phyloP scores from a whole-genome alignment of 768 basidiomycete genomes.

The Russula emetica region DNA sequence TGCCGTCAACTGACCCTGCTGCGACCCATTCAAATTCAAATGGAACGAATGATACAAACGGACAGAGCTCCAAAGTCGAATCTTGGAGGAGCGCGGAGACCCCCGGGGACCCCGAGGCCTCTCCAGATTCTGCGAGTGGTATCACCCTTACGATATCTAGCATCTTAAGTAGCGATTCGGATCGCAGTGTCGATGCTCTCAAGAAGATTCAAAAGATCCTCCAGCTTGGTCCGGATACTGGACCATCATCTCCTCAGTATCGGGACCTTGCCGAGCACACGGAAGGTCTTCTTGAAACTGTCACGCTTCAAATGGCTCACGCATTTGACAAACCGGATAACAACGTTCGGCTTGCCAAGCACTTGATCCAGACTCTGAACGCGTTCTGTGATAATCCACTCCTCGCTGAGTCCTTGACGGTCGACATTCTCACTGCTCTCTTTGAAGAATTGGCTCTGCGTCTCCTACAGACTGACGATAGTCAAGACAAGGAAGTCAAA shows the following conservation, averaged over 20 bases:
- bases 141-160: slow-evolving; percentile 82
- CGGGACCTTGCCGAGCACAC: slow-evolving; percentile 74
- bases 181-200: slow-evolving; percentile 84
- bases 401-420: slow-evolving; percentile 81
- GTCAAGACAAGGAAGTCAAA: slow-evolving; percentile 74
- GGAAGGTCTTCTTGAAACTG: slow-evolving; percentile 82
- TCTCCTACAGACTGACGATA: slow-evolving; percentile 91
- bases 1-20: slow-evolving; percentile 4
- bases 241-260: slow-evolving; percentile 63
- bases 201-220: slow-evolving; percentile 91
- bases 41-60: slow-evolving; percentile 15
- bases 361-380: slow-evolving; percentile 93
- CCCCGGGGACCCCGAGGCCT: slow-evolving; percentile 24
- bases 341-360: slow-evolving; percentile 92
- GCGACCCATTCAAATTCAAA: slow-evolving; percentile 4
- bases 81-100: slow-evolving; percentile 22
- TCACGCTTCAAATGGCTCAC: slow-evolving; percentile 87
- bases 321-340: slow-evolving; percentile 82
- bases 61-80: slow-evolving; percentile 23
- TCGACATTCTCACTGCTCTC: slow-evolving; percentile 79
- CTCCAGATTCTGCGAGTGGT: slow-evolving; percentile 44
- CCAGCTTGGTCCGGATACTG: slow-evolving; percentile 67
- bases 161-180: slow-evolving; percentile 82
- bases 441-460: slow-evolving; percentile 89
- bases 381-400: slow-evolving; percentile 89